Evolutionary conservation across 2,329 filamentous ascomycete species (phyloP).

Genomic region (Diaporthe capsici): DNA sequence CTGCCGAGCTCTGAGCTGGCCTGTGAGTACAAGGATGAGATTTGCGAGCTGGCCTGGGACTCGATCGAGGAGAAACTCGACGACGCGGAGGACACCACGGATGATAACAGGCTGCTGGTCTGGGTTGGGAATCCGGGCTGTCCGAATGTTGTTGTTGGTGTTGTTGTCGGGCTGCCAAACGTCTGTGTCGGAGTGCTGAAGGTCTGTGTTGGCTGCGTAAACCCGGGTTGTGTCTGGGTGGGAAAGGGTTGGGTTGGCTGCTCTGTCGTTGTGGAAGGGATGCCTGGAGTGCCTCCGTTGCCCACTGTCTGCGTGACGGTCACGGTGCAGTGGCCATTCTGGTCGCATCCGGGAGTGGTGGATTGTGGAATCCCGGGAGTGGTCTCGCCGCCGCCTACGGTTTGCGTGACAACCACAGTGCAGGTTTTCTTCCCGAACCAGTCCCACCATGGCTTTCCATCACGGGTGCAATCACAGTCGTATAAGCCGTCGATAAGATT

Average conservation of each 20-base stretch:
- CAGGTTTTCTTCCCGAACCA: slow-evolving; percentile 20
- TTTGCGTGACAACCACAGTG: slow-evolving; percentile 1
- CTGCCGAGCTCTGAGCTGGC: slow-evolving; percentile 11
- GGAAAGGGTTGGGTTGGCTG: not conserved
- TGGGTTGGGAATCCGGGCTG: not conserved
- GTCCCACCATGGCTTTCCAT: slow-evolving; percentile 23
- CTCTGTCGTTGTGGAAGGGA: not conserved
- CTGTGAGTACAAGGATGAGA: not conserved
- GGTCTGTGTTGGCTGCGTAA: slow-evolving; percentile 7
- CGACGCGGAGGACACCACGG: not conserved
- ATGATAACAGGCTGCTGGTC: slow-evolving; percentile 16
- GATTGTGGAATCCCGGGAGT: not conserved
- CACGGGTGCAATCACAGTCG: slow-evolving; percentile 10
- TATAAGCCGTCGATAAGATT: not conserved
- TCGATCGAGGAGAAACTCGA: slow-evolving; percentile 4
- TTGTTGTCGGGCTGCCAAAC: slow-evolving; percentile 9
- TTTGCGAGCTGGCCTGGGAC: slow-evolving; percentile 3
- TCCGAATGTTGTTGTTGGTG: not conserved
- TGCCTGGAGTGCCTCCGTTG: not conserved
- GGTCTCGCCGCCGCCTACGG: not conserved
- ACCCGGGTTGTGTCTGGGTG: not conserved
- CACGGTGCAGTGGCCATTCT: slow-evolving; percentile 18
- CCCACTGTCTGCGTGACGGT: slow-evolving; percentile 20
- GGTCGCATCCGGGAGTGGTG: slow-evolving; percentile 7
- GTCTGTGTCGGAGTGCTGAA: slow-evolving; percentile 7